Base-by-base conservation (phyloP, 768 basidiomycete genomes). In the Postia placenta region DNA sequence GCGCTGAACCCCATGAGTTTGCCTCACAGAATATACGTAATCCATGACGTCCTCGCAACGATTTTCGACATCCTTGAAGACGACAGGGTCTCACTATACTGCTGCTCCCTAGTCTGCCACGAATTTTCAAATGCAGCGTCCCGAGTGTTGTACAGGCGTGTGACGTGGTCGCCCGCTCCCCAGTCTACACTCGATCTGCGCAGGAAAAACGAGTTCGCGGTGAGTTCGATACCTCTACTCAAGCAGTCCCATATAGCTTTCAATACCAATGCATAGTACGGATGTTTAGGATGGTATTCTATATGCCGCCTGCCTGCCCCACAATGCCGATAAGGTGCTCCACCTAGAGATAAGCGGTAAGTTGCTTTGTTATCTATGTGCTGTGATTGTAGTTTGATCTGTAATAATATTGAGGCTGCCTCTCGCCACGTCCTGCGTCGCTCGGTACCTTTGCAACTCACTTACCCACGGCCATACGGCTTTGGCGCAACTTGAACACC, bases 51-150 rank as follows among this genome's bases (percentile, higher is more conserved):
- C 5, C 36, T 61, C 11, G 45, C 54, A 5, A 25, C 42, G 12
- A 55, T 74, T 25, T 35, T 78, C 5, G 64, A 61, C 19, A 33
- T 56, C 33, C 60, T 74, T 26, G 47, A 39, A 28, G 56, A 69
- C 9, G 68, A 78, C 51, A 67, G 64, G 48, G 41, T 44, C 17
- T 50, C 67, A 0, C 66, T 83, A 17, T 69, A 54, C 48, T 54
- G 51, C 7, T 78, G 72, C 55, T 61, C 75, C 30, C 59, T 78
- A 12, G 76, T 78, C 14, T 74, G 71, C 54, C 64, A 63, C 47
- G 66, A 68, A n/a, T 74, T 79, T 59, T 71, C 71, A 54, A 53
- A 56, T 28, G 71, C 67, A 7, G 72, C 77, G 6, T 70, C 75
- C 12, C 65, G 60, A 20, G 45, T 77, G 17, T 69, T 83, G 0